These are phyloP conservation scores for Sporothrix dimorphospora DNA, from an alignment of 2,329 filamentous ascomycete species.

Conservation along the genomic window DNA sequence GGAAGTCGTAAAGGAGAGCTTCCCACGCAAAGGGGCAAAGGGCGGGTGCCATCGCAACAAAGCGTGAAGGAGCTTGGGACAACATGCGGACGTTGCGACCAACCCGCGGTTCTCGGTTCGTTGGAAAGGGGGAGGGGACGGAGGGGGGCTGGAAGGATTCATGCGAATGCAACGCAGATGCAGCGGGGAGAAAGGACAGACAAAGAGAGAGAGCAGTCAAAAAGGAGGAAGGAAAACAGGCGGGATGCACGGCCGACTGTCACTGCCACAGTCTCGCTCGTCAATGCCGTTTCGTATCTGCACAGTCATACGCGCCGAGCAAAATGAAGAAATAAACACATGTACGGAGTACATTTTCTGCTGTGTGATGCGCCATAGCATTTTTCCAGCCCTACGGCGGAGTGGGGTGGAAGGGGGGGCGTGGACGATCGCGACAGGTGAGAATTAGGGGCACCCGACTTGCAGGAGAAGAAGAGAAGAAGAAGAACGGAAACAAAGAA, in stretches of 20 bases:
- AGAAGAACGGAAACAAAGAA: neutral
- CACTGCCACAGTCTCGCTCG: conserved; percentile 13
- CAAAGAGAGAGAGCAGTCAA: neutral
- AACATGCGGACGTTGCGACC: conserved; percentile 7
- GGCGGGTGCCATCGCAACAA: neutral
- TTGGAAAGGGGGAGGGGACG: no score
- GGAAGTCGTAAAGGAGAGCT: conserved; percentile 19
- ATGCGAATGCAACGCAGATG: conserved; percentile 4
- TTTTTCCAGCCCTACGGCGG: conserved; percentile 12
- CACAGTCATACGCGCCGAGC: conserved; percentile 5
- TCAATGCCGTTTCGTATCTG: conserved; percentile 17
- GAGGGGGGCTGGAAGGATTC: neutral
- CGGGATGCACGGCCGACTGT: neutral
- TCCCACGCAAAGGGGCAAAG: neutral
- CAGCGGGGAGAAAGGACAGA: neutral
- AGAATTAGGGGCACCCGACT: neutral
- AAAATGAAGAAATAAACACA: neutral
- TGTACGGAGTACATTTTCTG: neutral
- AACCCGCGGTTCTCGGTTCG: neutral
- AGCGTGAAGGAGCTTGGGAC: conserved; percentile 9
- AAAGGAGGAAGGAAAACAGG: neutral
- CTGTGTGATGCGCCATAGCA: neutral
- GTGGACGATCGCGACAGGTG: neutral
- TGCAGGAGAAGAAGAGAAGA: neutral
- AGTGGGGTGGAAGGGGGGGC: neutral